Percentiles rank a stretch among this genome's conserved stretches.
Conservation (phyloP, 1,284 basidiomycete species). For the Ustilago trichophora region DNA sequence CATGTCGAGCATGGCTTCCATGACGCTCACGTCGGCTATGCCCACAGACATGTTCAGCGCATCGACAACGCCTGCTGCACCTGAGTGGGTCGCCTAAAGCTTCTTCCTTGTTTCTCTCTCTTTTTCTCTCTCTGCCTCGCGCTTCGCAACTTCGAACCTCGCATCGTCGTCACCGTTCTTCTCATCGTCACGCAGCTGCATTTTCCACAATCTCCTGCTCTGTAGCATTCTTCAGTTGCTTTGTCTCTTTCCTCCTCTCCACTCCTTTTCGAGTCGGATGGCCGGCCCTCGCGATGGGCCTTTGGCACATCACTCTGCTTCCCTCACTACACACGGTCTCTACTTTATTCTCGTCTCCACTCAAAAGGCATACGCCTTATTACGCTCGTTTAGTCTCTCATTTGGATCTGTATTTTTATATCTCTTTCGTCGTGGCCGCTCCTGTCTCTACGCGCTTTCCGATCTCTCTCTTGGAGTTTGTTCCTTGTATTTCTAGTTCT, state of each 20-base stretch:
- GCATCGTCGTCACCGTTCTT: constrained; percentile 16
- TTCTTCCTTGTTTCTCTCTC: too few relatives aligned
- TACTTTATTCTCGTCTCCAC: constrained; percentile 4
- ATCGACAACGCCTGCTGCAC: constrained; percentile 21
- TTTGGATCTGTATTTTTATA: constrained; percentile 11
- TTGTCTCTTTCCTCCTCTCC: background rate
- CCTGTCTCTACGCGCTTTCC: constrained; percentile 18
- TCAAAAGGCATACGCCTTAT: constrained; percentile 6
- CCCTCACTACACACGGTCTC: constrained; percentile 20
- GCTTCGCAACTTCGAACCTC: constrained; percentile 10
- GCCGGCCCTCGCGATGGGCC: constrained; percentile 17
- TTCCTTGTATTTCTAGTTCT: constrained; percentile 31
- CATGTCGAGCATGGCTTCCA: constrained; percentile 25
- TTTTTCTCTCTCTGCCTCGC: background rate
- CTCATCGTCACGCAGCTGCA: constrained; percentile 11
- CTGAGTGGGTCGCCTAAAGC: constrained; percentile 26
- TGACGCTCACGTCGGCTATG: constrained; percentile 41
- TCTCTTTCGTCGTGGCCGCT: too few relatives aligned
- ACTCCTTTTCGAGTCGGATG: constrained; percentile 25
- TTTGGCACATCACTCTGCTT: constrained; percentile 33
- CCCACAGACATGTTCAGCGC: constrained; percentile 38
- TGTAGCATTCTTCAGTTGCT: constrained; percentile 1
- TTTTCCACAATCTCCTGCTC: background rate
- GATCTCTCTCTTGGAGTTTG: background rate
- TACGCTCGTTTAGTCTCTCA: constrained; percentile 15